Evolutionary conservation across 108 stramenopile genomes (phyloP), one percentile per base, ranked within the genome.

Genomic region (Pseudonitzschia delicatissima): DNA sequence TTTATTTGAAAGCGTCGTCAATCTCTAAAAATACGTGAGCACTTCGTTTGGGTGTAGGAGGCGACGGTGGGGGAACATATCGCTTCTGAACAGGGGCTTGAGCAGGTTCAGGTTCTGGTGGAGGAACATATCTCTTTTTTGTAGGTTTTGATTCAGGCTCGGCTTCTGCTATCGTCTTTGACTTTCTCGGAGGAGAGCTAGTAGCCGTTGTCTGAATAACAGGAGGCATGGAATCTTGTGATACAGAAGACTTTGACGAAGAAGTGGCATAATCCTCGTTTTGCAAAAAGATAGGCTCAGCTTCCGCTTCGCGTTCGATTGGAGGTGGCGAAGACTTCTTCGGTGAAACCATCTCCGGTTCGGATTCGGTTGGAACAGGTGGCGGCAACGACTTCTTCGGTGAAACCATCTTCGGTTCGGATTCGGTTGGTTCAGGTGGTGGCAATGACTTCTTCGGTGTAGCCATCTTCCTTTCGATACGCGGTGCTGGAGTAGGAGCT

Each of bases 211-310:
- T 23, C 21, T 18, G 47, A 21, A 17, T 21, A 6, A 17, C 2
- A 17, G 20, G n/a, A 48, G 17, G 2, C 3, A 2, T 2, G 21
- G 47, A 6, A 27, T 55, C 53, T 34, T 55, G 53, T 55, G 53
- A 55, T 31, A 55, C 26, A 55, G 53, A 55, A 5, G 53, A 55
- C 29, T 31, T 55, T n/a, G 53, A 55, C n/a, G 53, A 55, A 31
- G 53, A 55, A 12, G 18, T 29, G 5, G 53, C 53, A 17, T 31
- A 55, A 5, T 33, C 17, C 31, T 55, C 53, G 33, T 55, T 55
- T 33, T 55, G 20, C 17, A 48, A 21, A 48, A 48, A 48, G 47
- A 48, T 48, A 6, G 47, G 47, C 20, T 18, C 20, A 21, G 6
- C 21, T 23, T 48, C 47, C 8, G 47, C 21, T 23, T 48, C 47